Conservation (phyloP, 371 early-diverging fungal genomes). For the Lichtheimia ramosa region DNA sequence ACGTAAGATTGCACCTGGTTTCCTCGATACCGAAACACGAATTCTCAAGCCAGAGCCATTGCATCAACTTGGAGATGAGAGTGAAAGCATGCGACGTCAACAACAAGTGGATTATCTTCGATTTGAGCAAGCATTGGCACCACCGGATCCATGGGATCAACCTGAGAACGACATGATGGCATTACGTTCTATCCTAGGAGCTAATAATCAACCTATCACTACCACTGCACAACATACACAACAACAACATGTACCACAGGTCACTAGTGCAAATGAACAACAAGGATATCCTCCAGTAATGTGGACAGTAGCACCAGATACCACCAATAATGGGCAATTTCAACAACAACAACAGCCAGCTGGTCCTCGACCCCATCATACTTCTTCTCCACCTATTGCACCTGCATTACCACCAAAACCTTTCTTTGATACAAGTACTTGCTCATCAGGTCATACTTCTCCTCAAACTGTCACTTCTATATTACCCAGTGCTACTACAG, state of each 20-base stretch:
- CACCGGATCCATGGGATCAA: slow-evolving; percentile 76
- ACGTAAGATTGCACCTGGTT: slow-evolving; percentile 59
- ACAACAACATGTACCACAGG: slow-evolving; percentile 4
- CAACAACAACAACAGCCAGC: not conserved
- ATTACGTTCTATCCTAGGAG: slow-evolving; percentile 41
- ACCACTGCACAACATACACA: not conserved
- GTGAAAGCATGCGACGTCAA: not conserved
- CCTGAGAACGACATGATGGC: slow-evolving; percentile 57
- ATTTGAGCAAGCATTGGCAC: slow-evolving; percentile 74
- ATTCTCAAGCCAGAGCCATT: slow-evolving; percentile 46
- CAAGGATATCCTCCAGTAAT: not conserved
- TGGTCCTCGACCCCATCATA: not conserved
- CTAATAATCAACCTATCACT: slow-evolving; percentile 6
- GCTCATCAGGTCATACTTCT: slow-evolving; percentile 13
- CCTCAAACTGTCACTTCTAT: not conserved
- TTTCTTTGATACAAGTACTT: slow-evolving; percentile 5
- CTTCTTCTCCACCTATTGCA: slow-evolving; percentile 3
- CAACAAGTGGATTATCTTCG: slow-evolving; percentile 52
- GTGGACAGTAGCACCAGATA: not conserved
- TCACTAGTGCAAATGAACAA: not conserved
- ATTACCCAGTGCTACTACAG: slow-evolving; percentile 9
- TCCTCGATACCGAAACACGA: slow-evolving; percentile 55
- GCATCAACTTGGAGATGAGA: slow-evolving; percentile 5
- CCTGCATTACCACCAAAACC: slow-evolving; percentile 22
- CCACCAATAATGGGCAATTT: slow-evolving; percentile 8